Base-by-base conservation (phyloP, 1,284 basidiomycete genomes). In the Entoloma clypeatum region DNA sequence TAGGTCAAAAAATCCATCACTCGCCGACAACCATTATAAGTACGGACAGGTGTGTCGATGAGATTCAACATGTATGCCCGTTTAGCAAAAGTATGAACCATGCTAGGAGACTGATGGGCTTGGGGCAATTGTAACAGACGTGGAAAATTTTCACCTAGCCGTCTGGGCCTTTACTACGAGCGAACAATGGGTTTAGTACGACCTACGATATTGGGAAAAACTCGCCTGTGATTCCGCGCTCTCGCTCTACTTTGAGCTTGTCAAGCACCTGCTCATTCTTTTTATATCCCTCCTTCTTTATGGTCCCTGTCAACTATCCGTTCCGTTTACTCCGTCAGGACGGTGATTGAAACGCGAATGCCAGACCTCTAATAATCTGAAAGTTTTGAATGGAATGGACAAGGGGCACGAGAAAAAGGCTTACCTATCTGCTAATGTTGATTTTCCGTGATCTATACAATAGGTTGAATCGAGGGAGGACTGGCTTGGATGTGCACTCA, bases 211-310 rank as follows among this genome's bases (percentile, higher is more conserved):
- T 29, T 28, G 44, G 13, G 9, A 39, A 18, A 41, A 19, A 60
- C 69, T 57, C 57, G 83, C 91, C 90, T 29, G 91, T 94, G 41
- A 94, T 95, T 21, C 92, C 95, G 30, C 95, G 77, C 62, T 99
- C 95, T 38, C 92, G 73, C 61, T 99, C 94, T 1, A 99, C 94
- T 61, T 97, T 97, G 41, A 99, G 75, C 57, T 94, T 96, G 63
- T 96, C 92, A 27, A 96, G 63, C n/a, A 95, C 88, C 59, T 96
- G 92, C 50, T 88, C 81, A 54, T 92, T 92, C 48, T 72, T 70
- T 25, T 82, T 80, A 48, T 71, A 65, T 48, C 75, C 62, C 49
- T 78, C 77, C 53, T 74, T 78, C 48, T 78, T 70, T 25, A 94
- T 91, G 1, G 93, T 96, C 9, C 86, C 85, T 29, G 93, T 97